These are phyloP conservation scores for Ceratobasidium sp. DNA, from an alignment of 1,284 basidiomycete genomes.

Conservation along the genomic window DNA sequence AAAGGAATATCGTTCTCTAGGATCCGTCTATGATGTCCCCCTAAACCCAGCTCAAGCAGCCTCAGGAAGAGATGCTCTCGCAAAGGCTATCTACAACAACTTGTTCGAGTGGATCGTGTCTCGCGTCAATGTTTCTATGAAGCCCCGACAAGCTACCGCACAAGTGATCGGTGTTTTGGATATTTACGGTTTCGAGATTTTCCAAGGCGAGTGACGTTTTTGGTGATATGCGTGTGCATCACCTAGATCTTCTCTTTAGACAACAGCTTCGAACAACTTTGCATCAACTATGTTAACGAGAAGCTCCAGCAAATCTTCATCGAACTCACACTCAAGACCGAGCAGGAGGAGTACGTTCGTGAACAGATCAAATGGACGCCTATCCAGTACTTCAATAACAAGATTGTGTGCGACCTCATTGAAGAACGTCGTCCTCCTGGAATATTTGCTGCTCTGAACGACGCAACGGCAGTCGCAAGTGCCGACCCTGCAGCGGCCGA, in stretches of 20 bases:
- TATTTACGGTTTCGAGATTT: slow-evolving; percentile 98
- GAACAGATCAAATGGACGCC: slow-evolving; percentile 99
- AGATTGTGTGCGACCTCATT: slow-evolving; percentile 97
- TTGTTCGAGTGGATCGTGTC: slow-evolving; percentile 99
- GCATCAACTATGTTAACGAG: slow-evolving; percentile 99
- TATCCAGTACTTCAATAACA: slow-evolving; percentile 97
- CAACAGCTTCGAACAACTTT: slow-evolving; percentile 98
- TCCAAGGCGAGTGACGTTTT: slow-evolving; percentile 63
- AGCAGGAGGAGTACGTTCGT: slow-evolving; percentile 98
- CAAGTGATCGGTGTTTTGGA: slow-evolving; percentile 97
- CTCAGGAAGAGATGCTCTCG: slow-evolving; percentile 88
- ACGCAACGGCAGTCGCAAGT: slow-evolving; percentile 97
- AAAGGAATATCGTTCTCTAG: slow-evolving; percentile 44
- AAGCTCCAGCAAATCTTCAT: slow-evolving; percentile 99
- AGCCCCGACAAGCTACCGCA: slow-evolving; percentile 74
- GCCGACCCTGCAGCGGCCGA: slow-evolving; percentile 97
- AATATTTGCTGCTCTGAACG: slow-evolving; percentile 97
- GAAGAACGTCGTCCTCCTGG: slow-evolving; percentile 96
- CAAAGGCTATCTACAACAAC: slow-evolving; percentile 98
- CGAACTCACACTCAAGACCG: slow-evolving; percentile 96
- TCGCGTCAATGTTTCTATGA: slow-evolving; percentile 96
- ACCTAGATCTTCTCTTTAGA: slow-evolving; percentile 56
- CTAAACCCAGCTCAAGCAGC: slow-evolving; percentile 92
- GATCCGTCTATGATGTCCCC: slow-evolving; percentile 94
- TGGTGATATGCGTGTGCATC: slow-evolving; percentile 44